Evolutionary conservation across 768 basidiomycete genomes (phyloP), one percentile per base, ranked within the genome.

Genomic region (Lactarius quietus): DNA sequence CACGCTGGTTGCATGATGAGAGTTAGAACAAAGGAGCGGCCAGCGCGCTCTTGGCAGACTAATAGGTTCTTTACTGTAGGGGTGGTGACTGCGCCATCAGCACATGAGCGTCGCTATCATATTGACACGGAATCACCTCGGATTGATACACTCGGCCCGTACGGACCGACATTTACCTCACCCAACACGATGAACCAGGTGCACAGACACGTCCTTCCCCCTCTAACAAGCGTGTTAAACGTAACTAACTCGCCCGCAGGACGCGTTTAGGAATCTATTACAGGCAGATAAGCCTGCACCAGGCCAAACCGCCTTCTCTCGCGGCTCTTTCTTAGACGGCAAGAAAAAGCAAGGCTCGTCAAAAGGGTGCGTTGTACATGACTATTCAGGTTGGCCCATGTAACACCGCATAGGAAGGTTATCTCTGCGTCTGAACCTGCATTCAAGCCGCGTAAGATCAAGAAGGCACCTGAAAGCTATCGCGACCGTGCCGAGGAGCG

Each of bases 371-470:
- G 62, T 58, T 38, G 33, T 39, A 3, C 20, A 33, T 8, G 20
- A 33, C 33, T 18, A 29, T 58, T 51, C 26, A 31, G 31, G 53
- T n/a, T 29, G 54, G 43, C 39, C 23, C 29, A 26, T 28, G 28
- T 43, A 15, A 36, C 23, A n/a, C 35, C 31, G 38, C 17, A 12
- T 41, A 84, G 83, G 62, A 85, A 84, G 73, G 74, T 78, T 4
- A 73, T 82, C 26, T 78, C 81, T 61, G 73, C 84, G 15, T 80
- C 84, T 1, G 78, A 86, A 65, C 84, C 89, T 23, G 81, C 83
- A 0, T 94, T 95, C 75, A 92, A 92, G 71, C 93, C 93, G 14
- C 82, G 93, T 57, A 92, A 88, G 70, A 79, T 93, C 45, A 91
- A 87, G 77, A 66, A 73, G 8, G 66, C 76, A 0, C 82, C 82